A percentile compares a stretch with the other conserved stretches of the same genome.
Conservation (phyloP, 495 filamentous ascomycete genomes). For the Hyaloscypha hepaticicola region DNA sequence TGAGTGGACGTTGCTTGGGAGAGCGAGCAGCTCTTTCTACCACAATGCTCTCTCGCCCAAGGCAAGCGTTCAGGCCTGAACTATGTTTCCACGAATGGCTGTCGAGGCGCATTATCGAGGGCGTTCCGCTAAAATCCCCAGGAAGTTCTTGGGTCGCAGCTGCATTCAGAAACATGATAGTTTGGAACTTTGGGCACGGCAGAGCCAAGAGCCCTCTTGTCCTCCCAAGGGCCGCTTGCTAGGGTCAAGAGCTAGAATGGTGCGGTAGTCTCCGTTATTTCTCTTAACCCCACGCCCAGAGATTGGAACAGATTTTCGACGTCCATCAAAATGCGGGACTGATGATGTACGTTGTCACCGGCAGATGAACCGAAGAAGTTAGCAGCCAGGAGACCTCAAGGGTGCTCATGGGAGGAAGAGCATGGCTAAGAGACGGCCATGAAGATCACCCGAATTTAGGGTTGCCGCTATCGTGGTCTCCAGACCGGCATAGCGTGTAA, state of each 20-base stretch:
- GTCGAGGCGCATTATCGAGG: neutral
- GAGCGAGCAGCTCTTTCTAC: neutral
- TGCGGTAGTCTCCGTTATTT: neutral
- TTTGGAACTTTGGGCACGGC: neutral
- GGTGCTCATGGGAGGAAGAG: neutral
- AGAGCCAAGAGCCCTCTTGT: neutral
- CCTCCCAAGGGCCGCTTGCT: neutral
- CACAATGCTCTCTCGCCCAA: neutral
- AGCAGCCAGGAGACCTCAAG: neutral
- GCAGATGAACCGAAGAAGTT: neutral
- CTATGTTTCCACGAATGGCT: neutral
- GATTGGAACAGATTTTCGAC: neutral
- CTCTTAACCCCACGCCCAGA: neutral
- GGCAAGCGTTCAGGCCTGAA: constrained; percentile 9
- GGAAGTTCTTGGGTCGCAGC: neutral
- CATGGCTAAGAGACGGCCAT: constrained; percentile 9
- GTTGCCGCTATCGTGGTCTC: neutral
- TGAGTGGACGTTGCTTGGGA: neutral
- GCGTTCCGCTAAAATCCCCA: constrained; percentile 3
- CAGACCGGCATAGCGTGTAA: neutral
- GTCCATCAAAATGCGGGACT: neutral
- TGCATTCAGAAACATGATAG: neutral
- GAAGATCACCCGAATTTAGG: constrained; percentile 9
- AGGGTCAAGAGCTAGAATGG: neutral
- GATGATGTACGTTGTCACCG: neutral